Evolutionary conservation across 768 basidiomycete species (phyloP), one percentile per base, ranked within the genome.

Genomic region (Suillus cothurnatus): DNA sequence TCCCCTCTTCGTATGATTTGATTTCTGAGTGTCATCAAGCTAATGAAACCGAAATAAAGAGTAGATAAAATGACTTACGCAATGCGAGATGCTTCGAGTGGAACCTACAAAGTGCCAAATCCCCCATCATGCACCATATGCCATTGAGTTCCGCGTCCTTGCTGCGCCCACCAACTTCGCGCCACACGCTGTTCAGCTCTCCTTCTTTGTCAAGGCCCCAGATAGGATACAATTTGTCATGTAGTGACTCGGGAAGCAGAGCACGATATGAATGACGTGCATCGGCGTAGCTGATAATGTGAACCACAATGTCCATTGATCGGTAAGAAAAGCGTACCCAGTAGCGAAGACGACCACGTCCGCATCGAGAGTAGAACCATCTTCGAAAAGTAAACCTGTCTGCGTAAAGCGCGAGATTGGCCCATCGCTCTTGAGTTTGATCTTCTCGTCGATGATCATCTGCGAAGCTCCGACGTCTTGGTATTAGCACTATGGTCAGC

Each of bases 1-100:
- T 7, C 0, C 80, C 80, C 66, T 86, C 85, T 65, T 89, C 84
- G 32, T 84, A 83, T 0, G 89, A 89, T 71, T 89, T 90, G 72
- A 91, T 90, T 76, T 91, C 89, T 90, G 72, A 56, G 53, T 26
- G 19, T 36, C 3, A 52, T 15, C 28, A 56, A 19, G 45, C 28
- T 64, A 31, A 17, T 36, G 34, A 28, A 14, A 39, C 5, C 9
- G n/a, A 61, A 32, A 5, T 45, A 53, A 6, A 34, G 50, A 61
- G n/a, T 12, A 9, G 53, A 45, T 6, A 55, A 58, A 32, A 36
- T 6, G 5, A 84, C 88, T 71, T 71, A 90, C 88, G 88, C 56
- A 90, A 78, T 0, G 87, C 88, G 43, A 90, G 60, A 69, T 87
- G 87, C 64, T 85, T 89, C 6, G 90, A 90, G 73, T 88, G 82